phyloP scores from a whole-genome alignment of 139 green algal species.

The Chlorella sp. region DNA sequence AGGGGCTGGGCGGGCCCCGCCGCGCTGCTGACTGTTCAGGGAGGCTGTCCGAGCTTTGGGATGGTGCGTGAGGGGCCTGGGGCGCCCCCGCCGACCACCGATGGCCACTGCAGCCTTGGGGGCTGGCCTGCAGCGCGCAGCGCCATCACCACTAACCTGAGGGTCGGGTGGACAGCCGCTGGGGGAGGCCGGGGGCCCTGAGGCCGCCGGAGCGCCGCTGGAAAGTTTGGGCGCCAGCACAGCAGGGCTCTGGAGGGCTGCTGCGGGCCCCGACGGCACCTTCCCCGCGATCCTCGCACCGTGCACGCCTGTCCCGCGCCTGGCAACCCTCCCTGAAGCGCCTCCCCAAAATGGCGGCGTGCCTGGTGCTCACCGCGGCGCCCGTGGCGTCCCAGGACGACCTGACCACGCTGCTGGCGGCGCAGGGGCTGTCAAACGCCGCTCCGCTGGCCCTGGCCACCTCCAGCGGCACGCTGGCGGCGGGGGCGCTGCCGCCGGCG shows the following conservation, averaged over 20 bases:
- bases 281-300: no score
- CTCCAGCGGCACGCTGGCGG: conserved; percentile 10
- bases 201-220: no score
- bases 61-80: no score
- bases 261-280: not conserved
- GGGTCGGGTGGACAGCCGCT: no score
- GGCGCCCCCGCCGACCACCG: no score
- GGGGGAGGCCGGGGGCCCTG: no score
- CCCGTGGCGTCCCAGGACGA: not conserved
- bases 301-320: not conserved
- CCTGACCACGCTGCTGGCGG: conserved; percentile 10
- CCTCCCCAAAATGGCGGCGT: not conserved
- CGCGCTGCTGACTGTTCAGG: no score
- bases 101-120: no score
- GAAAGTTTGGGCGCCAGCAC: not conserved
- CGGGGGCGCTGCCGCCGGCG: conserved; percentile 1
- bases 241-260: not conserved
- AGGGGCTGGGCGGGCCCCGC: no score
- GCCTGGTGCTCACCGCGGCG: conserved; percentile 19
- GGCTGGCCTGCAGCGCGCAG: no score
- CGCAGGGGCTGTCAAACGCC: not conserved
- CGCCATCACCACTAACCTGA: no score
- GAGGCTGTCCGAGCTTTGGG: no score
- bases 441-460: conserved; percentile 9
- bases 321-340: not conserved